These are phyloP conservation scores for Globisporangium spinosum DNA, from an alignment of 352 stramenopile species.

Conservation along the genomic window DNA sequence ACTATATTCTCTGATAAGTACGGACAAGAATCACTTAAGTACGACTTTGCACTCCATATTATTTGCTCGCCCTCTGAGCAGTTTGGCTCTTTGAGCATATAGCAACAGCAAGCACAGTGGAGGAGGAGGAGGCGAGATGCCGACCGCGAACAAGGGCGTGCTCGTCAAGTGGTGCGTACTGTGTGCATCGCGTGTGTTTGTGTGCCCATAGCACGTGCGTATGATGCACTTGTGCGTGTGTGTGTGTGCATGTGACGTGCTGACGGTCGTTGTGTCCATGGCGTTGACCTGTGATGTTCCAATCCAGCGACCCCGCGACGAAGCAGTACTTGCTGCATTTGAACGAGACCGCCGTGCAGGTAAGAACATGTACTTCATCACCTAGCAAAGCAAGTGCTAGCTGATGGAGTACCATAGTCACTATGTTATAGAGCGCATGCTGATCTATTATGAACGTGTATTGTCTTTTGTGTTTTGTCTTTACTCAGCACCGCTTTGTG, in stretches of 20 bases:
- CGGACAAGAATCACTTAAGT: background rate
- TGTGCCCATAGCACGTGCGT: background rate
- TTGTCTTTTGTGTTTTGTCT: background rate
- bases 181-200: background rate
- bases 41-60: background rate
- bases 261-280: background rate
- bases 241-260: background rate
- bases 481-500: constrained; percentile 69
- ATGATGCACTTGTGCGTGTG: background rate
- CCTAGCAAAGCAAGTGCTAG: background rate
- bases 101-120: background rate
- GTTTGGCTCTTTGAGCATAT: background rate
- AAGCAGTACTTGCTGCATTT: constrained; percentile 86
- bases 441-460: constrained; percentile 2
- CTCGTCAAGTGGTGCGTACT: constrained; percentile 70
- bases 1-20: background rate
- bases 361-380: constrained; percentile 13
- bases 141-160: constrained; percentile 81
- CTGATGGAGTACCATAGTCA: too few relatives aligned
- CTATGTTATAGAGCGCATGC: background rate
- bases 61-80: background rate
- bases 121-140: constrained; percentile 31
- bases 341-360: constrained; percentile 82
- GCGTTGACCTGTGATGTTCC: too few relatives aligned
- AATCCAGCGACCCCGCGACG: constrained; percentile 51